phyloP scores from a whole-genome alignment of 306 rosid genomes.

The Inga leiocalycina region DNA sequence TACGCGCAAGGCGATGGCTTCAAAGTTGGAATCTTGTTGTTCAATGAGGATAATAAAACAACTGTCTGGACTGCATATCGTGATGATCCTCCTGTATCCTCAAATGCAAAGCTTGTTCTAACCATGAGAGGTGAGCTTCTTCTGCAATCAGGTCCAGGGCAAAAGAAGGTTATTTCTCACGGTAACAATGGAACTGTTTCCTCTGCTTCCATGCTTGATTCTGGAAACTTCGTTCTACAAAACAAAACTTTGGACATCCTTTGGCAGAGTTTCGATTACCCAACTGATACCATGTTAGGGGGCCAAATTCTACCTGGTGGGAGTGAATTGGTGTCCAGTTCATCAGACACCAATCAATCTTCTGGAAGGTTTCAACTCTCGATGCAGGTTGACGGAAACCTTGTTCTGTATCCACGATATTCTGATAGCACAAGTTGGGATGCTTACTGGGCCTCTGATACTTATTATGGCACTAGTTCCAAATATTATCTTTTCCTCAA shows the following conservation, averaged over 20 bases:
- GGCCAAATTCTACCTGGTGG: conserved; percentile 21
- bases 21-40: not conserved
- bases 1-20: not conserved
- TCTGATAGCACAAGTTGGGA: not conserved
- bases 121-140: conserved; percentile 23
- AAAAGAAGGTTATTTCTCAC: conserved; percentile 2
- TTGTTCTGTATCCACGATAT: conserved; percentile 30
- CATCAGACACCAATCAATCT: conserved; percentile 12
- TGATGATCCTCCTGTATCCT: conserved; percentile 29
- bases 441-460: conserved; percentile 24
- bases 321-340: conserved; percentile 20
- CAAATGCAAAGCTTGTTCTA: conserved; percentile 27
- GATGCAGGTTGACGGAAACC: conserved; percentile 39
- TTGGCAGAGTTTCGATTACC: not conserved
- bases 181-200: conserved; percentile 15
- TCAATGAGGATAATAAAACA: not conserved
- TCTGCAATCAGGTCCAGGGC: not conserved
- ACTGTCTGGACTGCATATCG: conserved; percentile 45
- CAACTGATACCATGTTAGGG: conserved; percentile 26
- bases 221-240: conserved; percentile 35
- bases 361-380: conserved; percentile 29
- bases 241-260: not conserved
- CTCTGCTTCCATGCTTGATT: conserved; percentile 44
- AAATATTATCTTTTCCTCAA: conserved; percentile 23
- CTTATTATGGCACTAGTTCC: rapidly evolving